A percentile compares a stretch with the other conserved stretches of the same genome.
phyloP scores from a whole-genome alignment of 1,139 yeast genomes.

The Suhomyces bribrorum region DNA sequence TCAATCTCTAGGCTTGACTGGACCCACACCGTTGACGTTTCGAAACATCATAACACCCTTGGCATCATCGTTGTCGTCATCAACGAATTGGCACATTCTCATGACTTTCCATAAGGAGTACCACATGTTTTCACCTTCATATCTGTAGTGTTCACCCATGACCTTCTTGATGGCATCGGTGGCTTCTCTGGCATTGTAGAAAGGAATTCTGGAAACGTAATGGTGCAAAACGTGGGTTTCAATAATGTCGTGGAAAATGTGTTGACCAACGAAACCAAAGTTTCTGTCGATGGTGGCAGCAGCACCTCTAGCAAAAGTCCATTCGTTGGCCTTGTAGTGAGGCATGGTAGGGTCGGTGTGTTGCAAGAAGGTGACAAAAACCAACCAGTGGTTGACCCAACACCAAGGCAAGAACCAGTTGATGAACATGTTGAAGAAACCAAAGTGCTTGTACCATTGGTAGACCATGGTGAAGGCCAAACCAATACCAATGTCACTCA shows the following conservation, averaged over 20 bases:
- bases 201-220: constrained; percentile 62
- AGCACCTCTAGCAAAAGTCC: constrained; percentile 69
- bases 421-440: constrained; percentile 48
- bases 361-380: constrained; percentile 60
- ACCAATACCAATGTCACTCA: constrained; percentile 57
- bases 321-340: constrained; percentile 56
- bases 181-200: constrained; percentile 63
- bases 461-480: constrained; percentile 42
- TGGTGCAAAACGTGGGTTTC: constrained; percentile 68
- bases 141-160: constrained; percentile 59
- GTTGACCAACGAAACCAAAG: constrained; percentile 59
- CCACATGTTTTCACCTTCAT: constrained; percentile 61
- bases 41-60: constrained; percentile 62
- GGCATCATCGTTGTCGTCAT: constrained; percentile 42
- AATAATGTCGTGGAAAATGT: constrained; percentile 63
- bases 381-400: constrained; percentile 65
- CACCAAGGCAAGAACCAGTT: constrained; percentile 59
- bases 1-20: constrained; percentile 20
- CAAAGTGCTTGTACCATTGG: constrained; percentile 50
- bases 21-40: constrained; percentile 53
- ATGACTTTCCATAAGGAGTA: constrained; percentile 54
- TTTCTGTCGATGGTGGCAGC: constrained; percentile 66
- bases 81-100: constrained; percentile 61
- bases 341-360: constrained; percentile 62
- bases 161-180: constrained; percentile 58